A percentile compares a stretch with the other conserved stretches of the same genome.
phyloP scores from a whole-genome alignment of 2,329 filamentous ascomycete species.

The Penicillium occitanis region DNA sequence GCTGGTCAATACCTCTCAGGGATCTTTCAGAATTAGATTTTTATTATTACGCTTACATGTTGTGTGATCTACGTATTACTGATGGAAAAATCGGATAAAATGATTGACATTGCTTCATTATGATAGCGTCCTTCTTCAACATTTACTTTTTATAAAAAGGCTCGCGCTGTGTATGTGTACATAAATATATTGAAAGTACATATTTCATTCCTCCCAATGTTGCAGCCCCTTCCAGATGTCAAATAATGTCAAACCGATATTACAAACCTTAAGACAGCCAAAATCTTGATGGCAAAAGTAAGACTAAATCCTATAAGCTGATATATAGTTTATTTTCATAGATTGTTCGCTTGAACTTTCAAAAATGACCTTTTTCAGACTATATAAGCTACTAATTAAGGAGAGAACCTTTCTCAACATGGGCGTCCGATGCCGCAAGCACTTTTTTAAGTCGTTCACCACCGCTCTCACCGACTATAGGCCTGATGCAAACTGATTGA shows the following conservation, averaged over 20 bases:
- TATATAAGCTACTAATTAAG: neutral
- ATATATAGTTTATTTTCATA: neutral
- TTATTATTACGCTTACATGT: neutral
- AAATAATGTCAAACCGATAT: neutral
- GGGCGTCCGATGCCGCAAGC: neutral
- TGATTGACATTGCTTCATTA: neutral
- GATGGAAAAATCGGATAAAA: neutral
- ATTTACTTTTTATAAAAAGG: neutral
- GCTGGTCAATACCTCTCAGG: conserved; percentile 12
- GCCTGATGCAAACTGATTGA: neutral
- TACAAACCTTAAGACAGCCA: neutral
- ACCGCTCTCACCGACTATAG: neutral
- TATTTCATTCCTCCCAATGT: neutral
- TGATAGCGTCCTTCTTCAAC: neutral
- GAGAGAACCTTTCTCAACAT: neutral
- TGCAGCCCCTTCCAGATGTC: neutral
- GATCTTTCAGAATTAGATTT: conserved; percentile 12
- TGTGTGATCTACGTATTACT: neutral
- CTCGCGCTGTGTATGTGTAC: neutral
- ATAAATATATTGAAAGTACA: neutral
- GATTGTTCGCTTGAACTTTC: neutral
- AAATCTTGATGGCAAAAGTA: neutral
- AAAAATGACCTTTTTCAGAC: neutral
- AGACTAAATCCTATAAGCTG: neutral
- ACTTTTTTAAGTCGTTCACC: neutral